Conservation (phyloP, 164 flowering plant genomes). For the Vitis vinifera region ASM3070453v1 NC_081812.1:421001-421500, state of each 20-base stretch:
- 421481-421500: too few species aligned
- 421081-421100: constrained; percentile 61
- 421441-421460: too few species aligned
- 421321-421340: background rate
- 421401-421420: background rate
- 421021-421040: constrained; percentile 48
- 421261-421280: constrained; percentile 58
- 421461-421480: too few species aligned
- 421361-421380: background rate
- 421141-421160: constrained; percentile 56
- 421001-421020: constrained; percentile 63
- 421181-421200: constrained; percentile 49
- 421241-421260: constrained; percentile 53
- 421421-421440: too few species aligned
- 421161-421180: constrained; percentile 69
- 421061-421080: constrained; percentile 26
- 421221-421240: constrained; percentile 56
- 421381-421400: background rate
- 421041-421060: constrained; percentile 44
- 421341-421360: too few species aligned
- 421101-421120: constrained; percentile 24
- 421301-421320: constrained; percentile 2
- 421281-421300: constrained; percentile 64
- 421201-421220: constrained; percentile 52
- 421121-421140: constrained; percentile 32